These are phyloP conservation scores for Choiromyces venosus DNA, from an alignment of 495 filamentous ascomycete genomes.

Conservation along the genomic window DNA sequence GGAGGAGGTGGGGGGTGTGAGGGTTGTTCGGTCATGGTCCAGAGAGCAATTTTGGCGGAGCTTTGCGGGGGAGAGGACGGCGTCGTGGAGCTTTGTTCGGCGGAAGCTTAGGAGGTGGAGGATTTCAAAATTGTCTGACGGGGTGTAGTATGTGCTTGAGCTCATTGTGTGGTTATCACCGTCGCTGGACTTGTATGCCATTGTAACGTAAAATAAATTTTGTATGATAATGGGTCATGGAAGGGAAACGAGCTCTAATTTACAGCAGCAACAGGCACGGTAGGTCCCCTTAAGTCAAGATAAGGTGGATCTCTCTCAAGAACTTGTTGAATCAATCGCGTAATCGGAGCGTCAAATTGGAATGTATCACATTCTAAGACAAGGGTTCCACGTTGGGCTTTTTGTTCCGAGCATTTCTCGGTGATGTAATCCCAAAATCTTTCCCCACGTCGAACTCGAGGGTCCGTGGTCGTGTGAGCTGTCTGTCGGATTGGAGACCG, in stretches of 20 bases:
- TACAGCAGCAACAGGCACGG: background rate
- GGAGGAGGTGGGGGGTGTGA: conserved; percentile 12
- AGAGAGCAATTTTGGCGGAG: conserved; percentile 14
- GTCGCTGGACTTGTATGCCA: background rate
- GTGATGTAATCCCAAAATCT: background rate
- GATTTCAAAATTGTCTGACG: conserved; percentile 7
- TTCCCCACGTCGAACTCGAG: background rate
- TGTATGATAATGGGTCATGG: background rate
- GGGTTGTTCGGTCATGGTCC: conserved; percentile 17
- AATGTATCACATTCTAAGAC: conserved; percentile 2
- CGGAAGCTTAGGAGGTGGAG: conserved; percentile 13
- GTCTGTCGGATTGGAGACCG: background rate
- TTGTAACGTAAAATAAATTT: background rate
- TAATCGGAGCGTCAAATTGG: background rate
- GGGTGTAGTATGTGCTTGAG: background rate
- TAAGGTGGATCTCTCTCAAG: background rate
- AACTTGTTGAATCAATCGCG: background rate
- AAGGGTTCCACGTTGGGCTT: background rate
- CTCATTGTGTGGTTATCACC: background rate
- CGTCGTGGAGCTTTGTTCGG: conserved; percentile 16
- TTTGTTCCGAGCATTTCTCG: background rate
- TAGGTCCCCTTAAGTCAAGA: background rate
- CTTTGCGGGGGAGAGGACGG: conserved; percentile 19
- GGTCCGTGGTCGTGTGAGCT: background rate
- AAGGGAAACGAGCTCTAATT: background rate